phyloP scores from a whole-genome alignment of 495 filamentous ascomycete species.

The Trichoderma erinaceum region DNA sequence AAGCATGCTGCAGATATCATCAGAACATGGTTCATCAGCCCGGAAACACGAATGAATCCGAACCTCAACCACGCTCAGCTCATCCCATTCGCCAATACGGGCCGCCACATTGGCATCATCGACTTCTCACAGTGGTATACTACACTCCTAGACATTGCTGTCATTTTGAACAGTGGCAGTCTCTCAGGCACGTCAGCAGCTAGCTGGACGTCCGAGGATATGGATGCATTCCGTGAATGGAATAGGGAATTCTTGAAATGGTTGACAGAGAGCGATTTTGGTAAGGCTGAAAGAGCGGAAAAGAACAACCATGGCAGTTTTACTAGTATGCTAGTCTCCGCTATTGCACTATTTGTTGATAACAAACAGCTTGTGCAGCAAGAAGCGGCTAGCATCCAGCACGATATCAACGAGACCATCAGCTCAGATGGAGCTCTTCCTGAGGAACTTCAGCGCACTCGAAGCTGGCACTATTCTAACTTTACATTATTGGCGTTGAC shows the following conservation, averaged over 20 bases:
- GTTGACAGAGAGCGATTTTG: conserved; percentile 20
- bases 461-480: conserved; percentile 22
- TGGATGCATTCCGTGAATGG: conserved; percentile 19
- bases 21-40: conserved; percentile 19
- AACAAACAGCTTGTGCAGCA: conserved; percentile 15
- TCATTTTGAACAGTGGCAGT: conserved; percentile 15
- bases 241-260: conserved; percentile 19
- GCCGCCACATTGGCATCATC: conserved; percentile 21
- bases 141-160: conserved; percentile 19
- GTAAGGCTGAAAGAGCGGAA: conserved; percentile 15
- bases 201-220: conserved; percentile 17
- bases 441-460: conserved; percentile 19
- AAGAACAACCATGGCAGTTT: conserved; percentile 22
- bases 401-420: conserved; percentile 12
- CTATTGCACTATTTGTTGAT: conserved; percentile 21
- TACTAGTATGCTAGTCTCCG: conserved; percentile 18
- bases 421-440: conserved; percentile 19
- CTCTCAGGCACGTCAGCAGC: conserved; percentile 10
- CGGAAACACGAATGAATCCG: conserved; percentile 21
- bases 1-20: conserved; percentile 20
- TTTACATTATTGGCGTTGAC: conserved; percentile 20
- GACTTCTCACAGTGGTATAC: conserved; percentile 22
- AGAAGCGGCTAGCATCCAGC: conserved; percentile 12
- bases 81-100: conserved; percentile 20
- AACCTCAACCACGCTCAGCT: conserved; percentile 22